A percentile compares a stretch with the other conserved stretches of the same genome.
phyloP scores from a whole-genome alignment of 2,329 filamentous ascomycete species.

The Hypoxylon sp. region DNA sequence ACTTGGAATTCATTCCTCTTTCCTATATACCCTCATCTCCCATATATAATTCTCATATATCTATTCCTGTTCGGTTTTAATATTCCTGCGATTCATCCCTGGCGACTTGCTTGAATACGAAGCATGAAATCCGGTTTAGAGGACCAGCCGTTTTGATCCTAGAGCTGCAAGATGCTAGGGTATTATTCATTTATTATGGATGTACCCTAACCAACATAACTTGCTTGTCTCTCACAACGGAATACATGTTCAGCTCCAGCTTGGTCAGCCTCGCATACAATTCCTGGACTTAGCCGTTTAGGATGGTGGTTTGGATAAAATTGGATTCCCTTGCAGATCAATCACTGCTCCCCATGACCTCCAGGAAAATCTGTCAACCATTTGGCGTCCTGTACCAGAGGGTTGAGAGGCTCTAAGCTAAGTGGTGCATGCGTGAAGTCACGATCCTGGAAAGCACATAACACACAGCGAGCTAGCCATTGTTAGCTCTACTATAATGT shows the following conservation, averaged over 20 bases:
- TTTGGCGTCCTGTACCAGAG: constrained; percentile 10
- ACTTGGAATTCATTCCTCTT: constrained; percentile 12
- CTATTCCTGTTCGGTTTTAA: constrained; percentile 11
- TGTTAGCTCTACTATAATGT: constrained; percentile 11
- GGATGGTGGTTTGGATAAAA: constrained; percentile 27
- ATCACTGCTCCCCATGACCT: constrained; percentile 9
- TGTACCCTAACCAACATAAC: constrained; percentile 17
- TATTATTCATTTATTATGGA: constrained; percentile 30
- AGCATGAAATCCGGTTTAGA: constrained; percentile 20
- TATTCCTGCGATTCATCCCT: constrained; percentile 17
- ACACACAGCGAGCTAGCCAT: constrained; percentile 14
- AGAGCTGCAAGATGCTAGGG: constrained; percentile 15
- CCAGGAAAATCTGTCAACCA: constrained; percentile 13
- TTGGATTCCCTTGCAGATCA: constrained; percentile 25
- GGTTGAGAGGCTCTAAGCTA: constrained; percentile 13
- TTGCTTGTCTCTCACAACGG: constrained; percentile 20
- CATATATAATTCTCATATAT: constrained; percentile 12
- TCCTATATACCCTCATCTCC: constrained; percentile 23
- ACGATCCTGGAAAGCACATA: constrained; percentile 13
- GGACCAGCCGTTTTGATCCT: constrained; percentile 23
- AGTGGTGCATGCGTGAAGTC: constrained; percentile 17
- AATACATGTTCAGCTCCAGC: constrained; percentile 28
- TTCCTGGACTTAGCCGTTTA: constrained; percentile 23
- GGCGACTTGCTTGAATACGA: constrained; percentile 20
- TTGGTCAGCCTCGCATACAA: constrained; percentile 33